A percentile compares a stretch with the other conserved stretches of the same genome.
phyloP scores from a whole-genome alignment of 805 yeast genomes.

The Ogataea nakhonphanomensis region DNA sequence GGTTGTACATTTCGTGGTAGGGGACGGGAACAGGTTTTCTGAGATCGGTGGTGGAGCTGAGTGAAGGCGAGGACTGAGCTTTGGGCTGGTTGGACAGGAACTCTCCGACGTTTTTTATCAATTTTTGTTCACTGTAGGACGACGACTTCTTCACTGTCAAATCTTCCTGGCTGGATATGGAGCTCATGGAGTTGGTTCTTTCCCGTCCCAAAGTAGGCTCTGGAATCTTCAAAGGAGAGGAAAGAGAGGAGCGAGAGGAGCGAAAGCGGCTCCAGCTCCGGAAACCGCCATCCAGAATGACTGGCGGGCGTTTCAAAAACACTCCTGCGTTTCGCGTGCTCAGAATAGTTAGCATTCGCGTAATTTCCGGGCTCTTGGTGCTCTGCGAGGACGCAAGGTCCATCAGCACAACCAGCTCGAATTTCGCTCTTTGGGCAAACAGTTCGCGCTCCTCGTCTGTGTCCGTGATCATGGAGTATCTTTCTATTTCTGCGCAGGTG shows the following conservation, averaged over 20 bases:
- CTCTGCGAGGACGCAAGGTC: slow-evolving; percentile 40
- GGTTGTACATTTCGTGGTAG: slow-evolving; percentile 3
- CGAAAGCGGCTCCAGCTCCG: slow-evolving; percentile 50
- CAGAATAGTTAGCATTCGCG: slow-evolving; percentile 37
- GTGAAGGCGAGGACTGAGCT: slow-evolving; percentile 7
- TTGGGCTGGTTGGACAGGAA: slow-evolving; percentile 16
- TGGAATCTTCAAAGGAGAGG: slow-evolving; percentile 21
- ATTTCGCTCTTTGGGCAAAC: slow-evolving; percentile 52
- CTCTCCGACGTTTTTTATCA: slow-evolving; percentile 23
- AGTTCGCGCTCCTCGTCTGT: slow-evolving; percentile 51
- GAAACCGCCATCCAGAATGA: slow-evolving; percentile 57
- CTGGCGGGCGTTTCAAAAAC: slow-evolving; percentile 39
- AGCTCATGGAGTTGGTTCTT: slow-evolving; percentile 12
- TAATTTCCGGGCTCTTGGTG: slow-evolving; percentile 19
- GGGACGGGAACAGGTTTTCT: slow-evolving; percentile 4
- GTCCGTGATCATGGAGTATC: slow-evolving; percentile 51
- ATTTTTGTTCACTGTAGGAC: slow-evolving; percentile 17
- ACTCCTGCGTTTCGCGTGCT: slow-evolving; percentile 35
- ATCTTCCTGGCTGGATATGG: slow-evolving; percentile 15
- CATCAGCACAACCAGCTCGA: slow-evolving; percentile 64
- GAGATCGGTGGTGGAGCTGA: slow-evolving; percentile 1
- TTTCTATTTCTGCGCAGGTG: slow-evolving; percentile 66
- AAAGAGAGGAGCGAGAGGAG: slow-evolving; percentile 14
- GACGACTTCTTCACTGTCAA: slow-evolving; percentile 9
- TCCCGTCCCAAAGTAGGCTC: slow-evolving; percentile 18